Percentiles rank a stretch among this genome's conserved stretches.
These are phyloP conservation scores for Leptodontidium sp. DNA, from an alignment of 2,329 filamentous ascomycete species.

Conservation along the genomic window DNA sequence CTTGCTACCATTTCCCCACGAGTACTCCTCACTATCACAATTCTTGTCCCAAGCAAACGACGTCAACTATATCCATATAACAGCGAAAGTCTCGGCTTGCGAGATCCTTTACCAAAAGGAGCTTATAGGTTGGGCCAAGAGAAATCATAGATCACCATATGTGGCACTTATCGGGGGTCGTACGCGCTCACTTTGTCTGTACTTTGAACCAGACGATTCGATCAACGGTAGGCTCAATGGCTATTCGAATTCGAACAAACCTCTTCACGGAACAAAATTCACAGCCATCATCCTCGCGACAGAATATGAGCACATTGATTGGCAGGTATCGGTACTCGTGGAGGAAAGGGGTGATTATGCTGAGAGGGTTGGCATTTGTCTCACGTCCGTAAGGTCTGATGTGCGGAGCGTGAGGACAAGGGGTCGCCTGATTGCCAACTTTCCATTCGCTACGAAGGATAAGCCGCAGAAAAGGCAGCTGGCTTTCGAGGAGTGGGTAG, in stretches of 20 bases:
- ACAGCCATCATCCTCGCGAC: slow-evolving; percentile 4
- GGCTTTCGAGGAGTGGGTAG: slow-evolving; percentile 1
- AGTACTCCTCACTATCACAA: not conserved
- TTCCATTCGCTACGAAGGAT: not conserved
- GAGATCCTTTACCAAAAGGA: not conserved
- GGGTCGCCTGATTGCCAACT: not conserved
- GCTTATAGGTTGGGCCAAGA: too few relatives aligned
- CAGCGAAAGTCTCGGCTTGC: not conserved
- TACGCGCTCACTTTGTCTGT: not conserved
- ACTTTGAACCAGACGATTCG: not conserved
- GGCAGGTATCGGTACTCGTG: slow-evolving; percentile 1
- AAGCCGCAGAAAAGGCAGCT: not conserved
- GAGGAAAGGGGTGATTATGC: not conserved
- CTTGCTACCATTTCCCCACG: not conserved
- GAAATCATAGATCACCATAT: not conserved
- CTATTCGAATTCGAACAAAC: not conserved
- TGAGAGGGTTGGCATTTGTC: slow-evolving; percentile 7
- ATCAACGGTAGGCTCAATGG: not conserved
- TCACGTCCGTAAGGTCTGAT: not conserved
- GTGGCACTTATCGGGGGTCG: not conserved
- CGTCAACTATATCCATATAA: slow-evolving; percentile 3
- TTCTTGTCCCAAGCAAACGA: not conserved
- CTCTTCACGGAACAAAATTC: not conserved
- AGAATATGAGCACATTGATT: not conserved
- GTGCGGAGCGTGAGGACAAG: not conserved